These are phyloP conservation scores for Candida albicans DNA, from an alignment of 1,139 yeast species.

Conservation along the genomic window DNA sequence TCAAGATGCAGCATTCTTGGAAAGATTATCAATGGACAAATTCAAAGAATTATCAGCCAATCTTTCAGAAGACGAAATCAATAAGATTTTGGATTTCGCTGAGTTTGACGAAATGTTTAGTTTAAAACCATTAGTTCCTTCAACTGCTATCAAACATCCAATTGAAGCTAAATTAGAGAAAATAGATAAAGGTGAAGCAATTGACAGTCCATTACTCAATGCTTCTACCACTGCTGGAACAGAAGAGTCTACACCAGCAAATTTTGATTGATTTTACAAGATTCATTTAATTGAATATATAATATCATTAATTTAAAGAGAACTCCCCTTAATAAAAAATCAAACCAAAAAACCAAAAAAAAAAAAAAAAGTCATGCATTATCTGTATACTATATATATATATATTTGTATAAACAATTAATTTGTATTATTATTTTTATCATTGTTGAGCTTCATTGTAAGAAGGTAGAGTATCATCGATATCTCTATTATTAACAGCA, in stretches of 20 bases:
- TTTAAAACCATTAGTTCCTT: constrained; percentile 38
- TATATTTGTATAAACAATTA: constrained; percentile 1
- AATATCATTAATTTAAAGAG: neutral
- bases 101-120: constrained; percentile 50
- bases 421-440: constrained; percentile 1
- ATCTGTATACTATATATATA: constrained; percentile 1
- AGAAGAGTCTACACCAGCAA: constrained; percentile 20
- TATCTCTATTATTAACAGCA: constrained; percentile 34
- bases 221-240: constrained; percentile 16
- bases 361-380: constrained; percentile 1
- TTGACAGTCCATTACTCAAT: constrained; percentile 22
- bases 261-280: constrained; percentile 9
- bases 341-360: constrained; percentile 1
- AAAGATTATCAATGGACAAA: constrained; percentile 43
- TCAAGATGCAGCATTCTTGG: constrained; percentile 71
- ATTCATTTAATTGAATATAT: neutral
- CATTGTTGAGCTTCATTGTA: constrained; percentile 21
- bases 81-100: constrained; percentile 41
- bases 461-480: constrained; percentile 48
- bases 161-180: constrained; percentile 22
- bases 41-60: constrained; percentile 28
- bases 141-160: constrained; percentile 28
- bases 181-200: constrained; percentile 23
- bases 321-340: too few species aligned
- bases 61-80: constrained; percentile 27